phyloP scores from a whole-genome alignment of 345 rosid genomes.

The Citrus unshiu region DNA sequence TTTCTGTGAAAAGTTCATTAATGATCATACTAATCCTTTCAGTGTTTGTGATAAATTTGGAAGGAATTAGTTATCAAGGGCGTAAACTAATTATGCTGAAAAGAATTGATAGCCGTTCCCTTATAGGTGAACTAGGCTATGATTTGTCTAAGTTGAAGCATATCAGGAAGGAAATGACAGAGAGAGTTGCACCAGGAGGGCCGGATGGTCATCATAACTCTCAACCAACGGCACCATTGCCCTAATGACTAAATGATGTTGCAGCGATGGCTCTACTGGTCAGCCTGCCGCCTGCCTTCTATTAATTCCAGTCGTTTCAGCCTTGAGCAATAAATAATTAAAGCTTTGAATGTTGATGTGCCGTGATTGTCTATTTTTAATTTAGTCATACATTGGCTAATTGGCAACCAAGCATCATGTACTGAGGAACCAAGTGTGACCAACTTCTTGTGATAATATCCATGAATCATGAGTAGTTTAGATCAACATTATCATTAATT shows the following conservation, averaged over 20 bases:
- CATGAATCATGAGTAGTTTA: not conserved
- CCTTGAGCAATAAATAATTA: not conserved
- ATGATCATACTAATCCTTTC: conserved; percentile 25
- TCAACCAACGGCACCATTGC: conserved; percentile 8
- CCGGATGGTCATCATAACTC: conserved; percentile 35
- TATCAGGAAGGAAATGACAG: not conserved
- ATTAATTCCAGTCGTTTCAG: not conserved
- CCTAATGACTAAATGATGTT: not conserved
- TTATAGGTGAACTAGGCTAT: conserved; percentile 17
- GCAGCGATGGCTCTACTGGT: too few species aligned
- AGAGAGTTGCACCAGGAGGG: conserved; percentile 35
- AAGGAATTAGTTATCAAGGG: conserved; percentile 13
- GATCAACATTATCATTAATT: not conserved
- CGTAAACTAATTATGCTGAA: conserved; percentile 6
- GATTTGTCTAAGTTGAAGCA: conserved; percentile 14
- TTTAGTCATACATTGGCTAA: not conserved
- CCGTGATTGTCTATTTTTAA: not conserved
- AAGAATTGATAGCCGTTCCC: conserved; percentile 17
- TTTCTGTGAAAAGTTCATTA: conserved; percentile 3
- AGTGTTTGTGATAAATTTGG: not conserved
- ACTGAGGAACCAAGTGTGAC: not conserved
- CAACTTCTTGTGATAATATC: not conserved
- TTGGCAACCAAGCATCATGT: not conserved
- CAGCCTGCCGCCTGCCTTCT: too few species aligned
- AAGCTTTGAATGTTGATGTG: too few species aligned